Evolutionary conservation across 257 asterid species (phyloP), one percentile per base, ranked within the genome.

Genomic region (Fraxinus quadrangulata): DNA sequence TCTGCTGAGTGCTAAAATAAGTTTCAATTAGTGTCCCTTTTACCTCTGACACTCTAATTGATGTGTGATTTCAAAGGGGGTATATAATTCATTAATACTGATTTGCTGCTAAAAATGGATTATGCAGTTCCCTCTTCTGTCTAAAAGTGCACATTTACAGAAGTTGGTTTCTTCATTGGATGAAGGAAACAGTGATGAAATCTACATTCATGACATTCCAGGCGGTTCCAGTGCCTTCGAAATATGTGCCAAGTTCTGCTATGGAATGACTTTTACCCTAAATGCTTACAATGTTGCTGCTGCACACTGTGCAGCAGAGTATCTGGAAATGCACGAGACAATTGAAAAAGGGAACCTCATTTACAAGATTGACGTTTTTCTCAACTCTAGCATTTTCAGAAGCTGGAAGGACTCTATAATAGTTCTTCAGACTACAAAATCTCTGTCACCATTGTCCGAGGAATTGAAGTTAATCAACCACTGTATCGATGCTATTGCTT

Each of bases 361-460:
- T 65, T 92, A 90, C 90, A 96, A 96, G 87, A 77, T 96, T 17
- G 98, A 93, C n/a, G 97, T 93, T 74, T 96, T 96, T 85, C 84
- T 96, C 33, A 90, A 72, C 83, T 87, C 97, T 0, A 92, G 96
- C 87, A 81, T 96, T 66, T 88, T 91, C 87, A 84, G 96, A 66
- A 90, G 97, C 88, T 96, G 99, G 99, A 96, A 92, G 78, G 99
- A 96, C 87, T 93, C 99, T 0, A 93, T 96, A 19, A 86, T 96
- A n/a, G 94, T 85, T 70, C 96, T 96, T 42, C 99, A 90, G 85
- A 82, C 96, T 8, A 85, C 91, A 0, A 93, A 91, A 75, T 79
- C 91, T 34, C 72, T 84, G 23, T 71, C 85, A 4, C 91, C 91
- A 3, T 66, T 89, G 79, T 88, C 90, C 1, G 97, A 96, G 77